Percentiles rank a stretch among this genome's conserved stretches.
Evolutionary conservation across 2,329 filamentous ascomycete genomes (phyloP).

Genomic region (Microdochium nivale): DNA sequence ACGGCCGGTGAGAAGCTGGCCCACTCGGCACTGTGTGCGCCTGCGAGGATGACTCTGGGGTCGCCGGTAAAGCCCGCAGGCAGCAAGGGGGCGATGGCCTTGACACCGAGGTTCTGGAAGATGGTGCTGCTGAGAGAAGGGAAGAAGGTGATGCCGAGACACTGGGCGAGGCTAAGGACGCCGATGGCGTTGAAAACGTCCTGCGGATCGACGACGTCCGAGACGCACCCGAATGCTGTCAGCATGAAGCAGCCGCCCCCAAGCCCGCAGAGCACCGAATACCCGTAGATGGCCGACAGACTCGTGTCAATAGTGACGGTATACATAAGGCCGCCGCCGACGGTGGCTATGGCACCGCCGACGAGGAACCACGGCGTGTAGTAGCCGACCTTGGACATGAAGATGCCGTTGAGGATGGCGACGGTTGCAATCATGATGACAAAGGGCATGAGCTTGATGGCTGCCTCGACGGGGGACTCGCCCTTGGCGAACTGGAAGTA

Average conservation of each 20-base stretch:
- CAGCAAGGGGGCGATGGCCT: not conserved
- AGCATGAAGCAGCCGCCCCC: constrained; percentile 25
- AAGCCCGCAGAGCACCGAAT: constrained; percentile 27
- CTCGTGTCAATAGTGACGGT: constrained; percentile 13
- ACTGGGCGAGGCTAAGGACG: not conserved
- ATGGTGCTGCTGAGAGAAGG: not conserved
- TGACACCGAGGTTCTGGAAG: not conserved
- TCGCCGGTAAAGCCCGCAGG: not conserved
- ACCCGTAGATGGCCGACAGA: constrained; percentile 19
- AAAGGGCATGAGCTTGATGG: constrained; percentile 28
- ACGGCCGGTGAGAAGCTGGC: not conserved
- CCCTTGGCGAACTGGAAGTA: constrained; percentile 38
- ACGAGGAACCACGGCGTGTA: constrained; percentile 31
- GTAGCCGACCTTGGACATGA: constrained; percentile 23
- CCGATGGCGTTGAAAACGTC: not conserved
- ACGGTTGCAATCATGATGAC: constrained; percentile 24
- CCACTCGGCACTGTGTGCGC: not conserved
- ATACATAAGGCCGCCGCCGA: constrained; percentile 25
- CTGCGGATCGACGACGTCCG: constrained; percentile 13
- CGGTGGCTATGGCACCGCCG: constrained; percentile 21
- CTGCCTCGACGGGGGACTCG: constrained; percentile 26
- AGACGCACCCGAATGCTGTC: constrained; percentile 23
- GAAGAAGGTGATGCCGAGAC: not conserved
- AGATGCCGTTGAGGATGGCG: constrained; percentile 23
- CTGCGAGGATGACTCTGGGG: not conserved